Evolutionary conservation across 257 asterid species (phyloP), one percentile per base, ranked within the genome.

Genomic region (Nicotiana benthamiana): DNA sequence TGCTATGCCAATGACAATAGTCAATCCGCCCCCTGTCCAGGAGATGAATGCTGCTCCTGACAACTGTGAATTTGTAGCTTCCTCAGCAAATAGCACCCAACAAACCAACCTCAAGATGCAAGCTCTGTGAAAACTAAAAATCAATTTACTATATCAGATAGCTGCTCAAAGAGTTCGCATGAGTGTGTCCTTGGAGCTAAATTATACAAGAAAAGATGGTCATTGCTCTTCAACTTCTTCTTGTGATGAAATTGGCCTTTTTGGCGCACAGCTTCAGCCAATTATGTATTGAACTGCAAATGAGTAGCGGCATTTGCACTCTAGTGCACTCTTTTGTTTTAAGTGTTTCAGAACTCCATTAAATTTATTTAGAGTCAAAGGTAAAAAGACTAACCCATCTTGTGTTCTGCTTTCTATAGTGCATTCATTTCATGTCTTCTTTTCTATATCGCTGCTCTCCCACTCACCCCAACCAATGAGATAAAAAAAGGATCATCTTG

Each of bases 1-100:
- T 59, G 24, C 80, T 13, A 28, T 74, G 59, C 70, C 80, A 9
- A 75, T 81, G 79, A 81, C 80, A 5, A 74, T 81, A 16, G 80
- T 81, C 79, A 75, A 81, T 43, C 83, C 83, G 22, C 83, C 83
- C 12, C 80, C 83, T 2, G 30, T 81, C n/a, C 83, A 81, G 67
- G 80, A 74, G 80, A 81, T 81, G 83, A 81, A 80, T 67, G 68
- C 66, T 59, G 30, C 57, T 43, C 6, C 17, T 12, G 72, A 36
- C 79, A 80, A 54, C 76, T 59, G 53, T 3, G 79, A 66, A 65
- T 34, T 62, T 24, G 48, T 40, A 32, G 36, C 74, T 52, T 54
- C 83, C 9, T 68, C 82, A 72, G 13, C 36, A 74, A 24, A 48
- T 74, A 74, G 53, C 61, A 7, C 26, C 9, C 26, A 74, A 48